phyloP scores from a whole-genome alignment of 306 rosid species.

The Alnus rubra region DNA sequence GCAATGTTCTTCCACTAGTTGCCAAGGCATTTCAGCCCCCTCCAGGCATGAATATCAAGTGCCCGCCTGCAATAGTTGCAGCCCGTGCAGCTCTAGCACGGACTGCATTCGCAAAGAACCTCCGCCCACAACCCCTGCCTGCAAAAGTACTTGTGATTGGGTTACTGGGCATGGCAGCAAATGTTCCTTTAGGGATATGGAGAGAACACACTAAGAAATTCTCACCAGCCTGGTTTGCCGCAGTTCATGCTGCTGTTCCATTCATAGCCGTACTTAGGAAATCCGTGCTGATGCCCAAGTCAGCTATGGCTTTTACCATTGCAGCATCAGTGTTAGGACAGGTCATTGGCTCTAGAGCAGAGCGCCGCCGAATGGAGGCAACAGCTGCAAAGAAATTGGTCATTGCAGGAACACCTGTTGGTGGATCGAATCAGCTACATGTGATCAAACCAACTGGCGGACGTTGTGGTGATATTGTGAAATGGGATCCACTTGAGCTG shows the following conservation, averaged over 20 bases:
- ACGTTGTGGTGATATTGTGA: constrained; percentile 56
- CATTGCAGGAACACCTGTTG: constrained; percentile 37
- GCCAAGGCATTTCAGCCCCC: constrained; percentile 90
- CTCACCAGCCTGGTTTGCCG: constrained; percentile 92
- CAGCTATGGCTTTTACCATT: constrained; percentile 97
- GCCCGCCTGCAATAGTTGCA: constrained; percentile 81
- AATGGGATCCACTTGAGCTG: constrained; percentile 71
- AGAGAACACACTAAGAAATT: constrained; percentile 95
- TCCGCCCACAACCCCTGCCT: constrained; percentile 90
- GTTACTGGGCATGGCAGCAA: constrained; percentile 92
- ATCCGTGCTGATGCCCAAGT: constrained; percentile 86
- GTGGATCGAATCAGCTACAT: constrained; percentile 38
- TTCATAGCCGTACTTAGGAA: constrained; percentile 95
- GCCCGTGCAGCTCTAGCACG: constrained; percentile 90
- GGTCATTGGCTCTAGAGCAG: constrained; percentile 94
- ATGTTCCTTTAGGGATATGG: constrained; percentile 93
- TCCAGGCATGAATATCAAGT: constrained; percentile 67
- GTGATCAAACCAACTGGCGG: constrained; percentile 41
- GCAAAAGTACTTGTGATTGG: constrained; percentile 92
- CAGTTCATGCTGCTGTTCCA: constrained; percentile 97
- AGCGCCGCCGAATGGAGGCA: constrained; percentile 68
- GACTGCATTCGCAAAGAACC: constrained; percentile 91
- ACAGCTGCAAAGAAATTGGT: constrained; percentile 43
- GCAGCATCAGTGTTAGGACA: constrained; percentile 93
- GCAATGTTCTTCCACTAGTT: constrained; percentile 79